Conservation (phyloP, 106 monocot species). For the Platanthera guangdongensis region DNA sequence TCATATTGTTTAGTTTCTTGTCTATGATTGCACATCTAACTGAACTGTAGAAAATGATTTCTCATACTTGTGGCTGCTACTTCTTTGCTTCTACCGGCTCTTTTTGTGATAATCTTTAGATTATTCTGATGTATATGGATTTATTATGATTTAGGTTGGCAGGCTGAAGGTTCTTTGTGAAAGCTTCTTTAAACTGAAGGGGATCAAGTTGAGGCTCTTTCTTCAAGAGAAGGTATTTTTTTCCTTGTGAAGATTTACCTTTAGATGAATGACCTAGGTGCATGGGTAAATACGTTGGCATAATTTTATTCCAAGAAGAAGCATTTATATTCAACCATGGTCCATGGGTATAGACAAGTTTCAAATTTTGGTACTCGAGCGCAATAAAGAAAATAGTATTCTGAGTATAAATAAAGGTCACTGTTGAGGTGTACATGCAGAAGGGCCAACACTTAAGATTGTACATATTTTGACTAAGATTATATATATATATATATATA, state of each 20-base stretch:
- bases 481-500: neutral
- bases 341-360: neutral
- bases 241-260: neutral
- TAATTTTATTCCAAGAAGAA: neutral
- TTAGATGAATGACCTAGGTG: neutral
- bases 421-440: neutral
- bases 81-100: neutral
- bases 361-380: neutral
- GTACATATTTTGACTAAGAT: neutral
- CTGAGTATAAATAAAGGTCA: neutral
- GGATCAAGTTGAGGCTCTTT: conserved; percentile 55
- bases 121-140: conserved; percentile 1
- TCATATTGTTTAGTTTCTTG: neutral
- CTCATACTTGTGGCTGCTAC: neutral
- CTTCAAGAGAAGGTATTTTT: conserved; percentile 81
- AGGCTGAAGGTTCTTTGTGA: conserved; percentile 84
- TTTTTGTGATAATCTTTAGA: neutral
- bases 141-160: conserved; percentile 50
- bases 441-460: neutral
- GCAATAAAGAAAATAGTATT: neutral
- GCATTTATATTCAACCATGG: neutral
- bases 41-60: neutral
- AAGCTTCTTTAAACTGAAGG: conserved; percentile 85
- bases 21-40: neutral
- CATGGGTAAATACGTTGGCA: neutral